Evolutionary conservation across 768 basidiomycete species (phyloP), one percentile per base, ranked within the genome.

Genomic region (Erythrobasidium yunnanense): DNA sequence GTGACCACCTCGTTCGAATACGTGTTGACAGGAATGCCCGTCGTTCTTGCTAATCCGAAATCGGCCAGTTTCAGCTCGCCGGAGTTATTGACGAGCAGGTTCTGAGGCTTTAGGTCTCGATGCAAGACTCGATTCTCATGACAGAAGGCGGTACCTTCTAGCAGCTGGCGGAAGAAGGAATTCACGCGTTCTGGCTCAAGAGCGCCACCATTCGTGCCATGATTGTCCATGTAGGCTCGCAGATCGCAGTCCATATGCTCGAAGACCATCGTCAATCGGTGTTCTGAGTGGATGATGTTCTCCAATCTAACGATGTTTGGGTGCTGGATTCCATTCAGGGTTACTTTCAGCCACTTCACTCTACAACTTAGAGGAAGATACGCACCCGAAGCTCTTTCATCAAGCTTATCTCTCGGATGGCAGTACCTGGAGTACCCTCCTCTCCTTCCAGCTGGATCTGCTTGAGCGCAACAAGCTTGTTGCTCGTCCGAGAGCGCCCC

Each of bases 1-100:
- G 95, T 99, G 22, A 97, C 95, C 65, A 99, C 95, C 83, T 99
- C 95, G 75, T 97, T 99, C 18, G 89, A 91, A 77, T 97, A 99
- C 0, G 95, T 97, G 74, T 99, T 97, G 66, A 97, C 93, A 3
- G 95, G 95, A 17, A 97, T 95, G 70, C 95, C 95, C 74, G 96
- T 97, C 5, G 95, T 93, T 60, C 95, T 81, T 0, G 95, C 95
- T 69, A 99, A 79, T 73, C 95, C 95, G 77, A 99, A 99, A 78
- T 99, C 95, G 53, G 92, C 95, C 23, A 99, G 78, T 76, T 99
- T 99, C 47, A 99, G 81, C 77, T 97, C 93, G 50, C 92, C 91
- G 73, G 95, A 90, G 69, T 89, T 83, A 74, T 96, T 97, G 78
- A 99, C 96, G 70, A 99, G 83, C 58, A 99, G 80, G 75, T 99